A percentile compares a stretch with the other conserved stretches of the same genome.
phyloP scores from a whole-genome alignment of 495 filamentous ascomycete genomes.

The Trichodelitschia bisporula region DNA sequence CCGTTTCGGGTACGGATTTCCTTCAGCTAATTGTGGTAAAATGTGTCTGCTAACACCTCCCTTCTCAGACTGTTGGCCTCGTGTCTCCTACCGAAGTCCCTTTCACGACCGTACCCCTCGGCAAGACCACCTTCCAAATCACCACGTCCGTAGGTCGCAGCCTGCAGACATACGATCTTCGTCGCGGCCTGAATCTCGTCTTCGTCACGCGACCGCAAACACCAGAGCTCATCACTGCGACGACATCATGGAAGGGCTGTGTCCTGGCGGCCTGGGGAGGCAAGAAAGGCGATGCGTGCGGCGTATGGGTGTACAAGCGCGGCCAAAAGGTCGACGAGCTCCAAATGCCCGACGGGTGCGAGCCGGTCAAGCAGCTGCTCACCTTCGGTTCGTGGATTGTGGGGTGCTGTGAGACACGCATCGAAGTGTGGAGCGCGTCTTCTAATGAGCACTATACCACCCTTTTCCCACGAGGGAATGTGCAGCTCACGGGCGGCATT shows the following conservation, averaged over 20 bases:
- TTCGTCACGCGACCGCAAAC: conserved; percentile 84
- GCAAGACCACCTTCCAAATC: conserved; percentile 88
- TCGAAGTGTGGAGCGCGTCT: conserved; percentile 76
- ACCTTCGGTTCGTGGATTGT: conserved; percentile 85
- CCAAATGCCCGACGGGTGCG: conserved; percentile 23
- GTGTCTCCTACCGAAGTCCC: conserved; percentile 77
- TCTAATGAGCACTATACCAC: conserved; percentile 79
- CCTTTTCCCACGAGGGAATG: conserved; percentile 29
- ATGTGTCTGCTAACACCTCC: no score
- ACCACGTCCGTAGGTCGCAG: conserved; percentile 78
- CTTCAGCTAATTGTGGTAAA: conserved; percentile 15
- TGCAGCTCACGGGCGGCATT: conserved; percentile 8
- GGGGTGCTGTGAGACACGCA: conserved; percentile 43
- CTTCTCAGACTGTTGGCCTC: conserved; percentile 47
- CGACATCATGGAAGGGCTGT: conserved; percentile 65
- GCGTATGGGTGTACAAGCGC: conserved; percentile 83
- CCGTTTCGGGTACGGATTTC: not conserved
- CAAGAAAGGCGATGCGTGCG: conserved; percentile 20
- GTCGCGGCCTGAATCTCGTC: conserved; percentile 64
- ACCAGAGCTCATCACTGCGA: conserved; percentile 62
- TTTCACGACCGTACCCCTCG: conserved; percentile 66
- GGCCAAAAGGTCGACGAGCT: conserved; percentile 69
- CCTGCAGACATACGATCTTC: conserved; percentile 86
- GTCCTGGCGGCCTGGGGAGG: conserved; percentile 72
- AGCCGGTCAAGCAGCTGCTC: conserved; percentile 52